phyloP scores from a whole-genome alignment of 768 basidiomycete genomes.

The Suillus clintonianus region DNA sequence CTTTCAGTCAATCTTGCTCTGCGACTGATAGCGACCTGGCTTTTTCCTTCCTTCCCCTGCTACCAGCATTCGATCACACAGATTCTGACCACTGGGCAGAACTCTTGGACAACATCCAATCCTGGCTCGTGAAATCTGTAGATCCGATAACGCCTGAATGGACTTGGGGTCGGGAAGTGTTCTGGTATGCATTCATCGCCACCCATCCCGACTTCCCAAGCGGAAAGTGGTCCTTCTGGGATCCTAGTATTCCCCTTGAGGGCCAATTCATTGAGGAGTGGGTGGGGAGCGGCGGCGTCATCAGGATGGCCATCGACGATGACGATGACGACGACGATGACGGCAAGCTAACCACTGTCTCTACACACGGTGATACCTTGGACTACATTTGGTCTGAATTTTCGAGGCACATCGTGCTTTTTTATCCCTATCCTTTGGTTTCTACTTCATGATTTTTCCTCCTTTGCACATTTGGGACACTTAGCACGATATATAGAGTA shows the following conservation, averaged over 20 bases:
- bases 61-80: slow-evolving; percentile 3
- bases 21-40: too few relatives aligned
- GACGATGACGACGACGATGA: too few relatives aligned
- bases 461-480: not conserved
- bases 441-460: not conserved
- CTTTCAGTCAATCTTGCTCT: not conserved
- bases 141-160: not conserved
- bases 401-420: slow-evolving; percentile 1
- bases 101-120: slow-evolving; percentile 3
- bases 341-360: not conserved
- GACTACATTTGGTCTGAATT: slow-evolving; percentile 2
- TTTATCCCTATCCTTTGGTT: slow-evolving; percentile 6
- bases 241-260: slow-evolving; percentile 2
- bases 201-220: slow-evolving; percentile 1
- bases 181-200: slow-evolving; percentile 1
- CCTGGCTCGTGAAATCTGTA: not conserved
- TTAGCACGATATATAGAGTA: not conserved
- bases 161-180: not conserved
- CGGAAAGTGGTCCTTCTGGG: not conserved
- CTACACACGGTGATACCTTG: not conserved
- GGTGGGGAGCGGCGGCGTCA: not conserved
- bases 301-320: not conserved
- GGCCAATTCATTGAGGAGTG: slow-evolving; percentile 1
- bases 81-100: slow-evolving; percentile 1
- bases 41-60: slow-evolving; percentile 4